Evolutionary conservation across 805 yeast species (phyloP).

Genomic region (Wickerhamiella galacta): DNA sequence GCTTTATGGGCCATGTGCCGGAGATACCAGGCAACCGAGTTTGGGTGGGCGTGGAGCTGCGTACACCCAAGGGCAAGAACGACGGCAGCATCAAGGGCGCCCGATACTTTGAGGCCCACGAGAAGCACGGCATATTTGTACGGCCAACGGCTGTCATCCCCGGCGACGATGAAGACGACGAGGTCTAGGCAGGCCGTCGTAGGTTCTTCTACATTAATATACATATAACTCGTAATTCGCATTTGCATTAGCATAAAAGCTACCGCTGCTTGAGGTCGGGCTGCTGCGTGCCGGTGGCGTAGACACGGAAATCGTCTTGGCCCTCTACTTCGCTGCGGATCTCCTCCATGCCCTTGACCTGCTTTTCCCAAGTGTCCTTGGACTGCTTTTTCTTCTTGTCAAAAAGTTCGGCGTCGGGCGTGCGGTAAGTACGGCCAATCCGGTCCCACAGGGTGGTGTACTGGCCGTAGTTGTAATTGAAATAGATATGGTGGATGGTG

Average conservation of each 20-base stretch:
- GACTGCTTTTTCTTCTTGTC: conserved; percentile 43
- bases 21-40: conserved; percentile 27
- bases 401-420: conserved; percentile 77
- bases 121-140: conserved; percentile 61
- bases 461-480: conserved; percentile 96
- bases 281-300: conserved; percentile 24
- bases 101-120: conserved; percentile 37
- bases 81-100: conserved; percentile 56
- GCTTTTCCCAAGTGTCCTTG: conserved; percentile 48
- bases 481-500: conserved; percentile 89
- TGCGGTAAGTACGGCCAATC: conserved; percentile 81
- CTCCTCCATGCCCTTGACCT: conserved; percentile 55
- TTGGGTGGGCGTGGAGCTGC: conserved; percentile 81
- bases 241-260: too few species aligned
- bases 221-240: too few species aligned
- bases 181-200: too few species aligned
- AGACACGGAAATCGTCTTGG: conserved; percentile 48
- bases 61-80: conserved; percentile 76
- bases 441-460: conserved; percentile 98
- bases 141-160: too few species aligned
- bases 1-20: conserved; percentile 51
- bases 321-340: conserved; percentile 75
- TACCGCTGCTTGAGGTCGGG: neutral
- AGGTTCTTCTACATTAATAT: too few species aligned
- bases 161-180: too few species aligned